phyloP scores from a whole-genome alignment of 1,284 basidiomycete genomes.

The Ceratobasidium sp. region DNA sequence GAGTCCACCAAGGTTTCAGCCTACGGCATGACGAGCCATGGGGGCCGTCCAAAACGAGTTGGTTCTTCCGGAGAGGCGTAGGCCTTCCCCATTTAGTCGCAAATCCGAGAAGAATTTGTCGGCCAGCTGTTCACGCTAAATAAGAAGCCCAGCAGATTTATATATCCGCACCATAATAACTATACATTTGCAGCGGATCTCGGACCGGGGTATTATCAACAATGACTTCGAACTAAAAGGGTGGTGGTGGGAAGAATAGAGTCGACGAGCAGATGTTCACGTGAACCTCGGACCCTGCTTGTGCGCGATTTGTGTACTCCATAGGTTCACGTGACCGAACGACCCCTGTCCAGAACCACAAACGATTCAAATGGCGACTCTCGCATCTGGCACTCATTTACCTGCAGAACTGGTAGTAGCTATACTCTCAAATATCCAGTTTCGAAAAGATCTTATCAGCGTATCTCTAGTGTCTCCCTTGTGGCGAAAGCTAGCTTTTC shows the following conservation, averaged over 20 bases:
- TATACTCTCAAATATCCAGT: neutral
- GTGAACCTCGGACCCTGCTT: too few species aligned
- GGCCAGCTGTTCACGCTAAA: neutral
- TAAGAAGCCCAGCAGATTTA: too few species aligned
- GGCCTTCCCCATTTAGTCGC: neutral
- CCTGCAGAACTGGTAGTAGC: neutral
- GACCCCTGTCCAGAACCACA: too few species aligned
- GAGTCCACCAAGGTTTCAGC: neutral
- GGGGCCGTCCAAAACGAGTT: neutral
- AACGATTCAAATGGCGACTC: too few species aligned
- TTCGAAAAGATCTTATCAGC: neutral
- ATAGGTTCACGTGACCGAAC: too few species aligned
- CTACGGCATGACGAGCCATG: neutral
- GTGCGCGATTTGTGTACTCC: too few species aligned
- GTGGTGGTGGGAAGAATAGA: too few species aligned
- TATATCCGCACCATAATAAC: too few species aligned
- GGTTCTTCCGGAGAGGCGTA: neutral
- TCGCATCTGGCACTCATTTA: neutral
- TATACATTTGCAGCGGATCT: too few species aligned
- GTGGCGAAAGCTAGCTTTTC: neutral
- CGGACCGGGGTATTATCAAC: too few species aligned
- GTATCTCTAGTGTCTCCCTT: neutral
- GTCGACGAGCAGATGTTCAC: too few species aligned
- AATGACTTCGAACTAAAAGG: too few species aligned
- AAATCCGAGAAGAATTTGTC: conserved; percentile 11